Percentiles rank a stretch among this genome's conserved stretches.
phyloP scores from a whole-genome alignment of 1,284 basidiomycete species.

The Lignosus rhinocerotis region DNA sequence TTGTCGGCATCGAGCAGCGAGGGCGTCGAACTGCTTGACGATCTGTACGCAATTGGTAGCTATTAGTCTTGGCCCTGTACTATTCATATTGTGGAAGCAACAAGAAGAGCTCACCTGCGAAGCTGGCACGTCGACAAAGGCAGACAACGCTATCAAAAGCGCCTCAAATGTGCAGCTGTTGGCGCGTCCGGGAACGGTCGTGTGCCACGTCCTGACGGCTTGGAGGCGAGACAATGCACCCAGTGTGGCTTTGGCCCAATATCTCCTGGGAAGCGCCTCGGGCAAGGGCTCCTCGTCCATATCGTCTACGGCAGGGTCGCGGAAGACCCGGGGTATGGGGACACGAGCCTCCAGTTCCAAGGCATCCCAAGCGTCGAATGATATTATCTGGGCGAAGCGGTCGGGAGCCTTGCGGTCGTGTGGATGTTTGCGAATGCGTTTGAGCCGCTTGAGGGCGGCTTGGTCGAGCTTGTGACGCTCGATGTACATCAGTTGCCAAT shows the following conservation, averaged over 20 bases:
- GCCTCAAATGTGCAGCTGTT: slow-evolving; percentile 43
- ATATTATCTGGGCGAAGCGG: slow-evolving; percentile 34
- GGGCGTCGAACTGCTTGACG: slow-evolving; percentile 36
- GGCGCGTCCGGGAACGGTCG: slow-evolving; percentile 23
- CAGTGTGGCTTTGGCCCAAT: slow-evolving; percentile 51
- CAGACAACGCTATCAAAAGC: slow-evolving; percentile 52
- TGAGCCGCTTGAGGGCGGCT: slow-evolving; percentile 42
- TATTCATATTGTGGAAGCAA: background rate
- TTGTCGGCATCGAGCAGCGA: slow-evolving; percentile 43
- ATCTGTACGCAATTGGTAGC: background rate
- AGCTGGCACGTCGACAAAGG: slow-evolving; percentile 51
- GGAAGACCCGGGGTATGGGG: slow-evolving; percentile 37
- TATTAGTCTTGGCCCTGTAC: background rate
- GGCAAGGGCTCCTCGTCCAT: slow-evolving; percentile 24
- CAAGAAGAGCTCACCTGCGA: slow-evolving; percentile 38
- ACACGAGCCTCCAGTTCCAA: slow-evolving; percentile 41
- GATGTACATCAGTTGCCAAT: slow-evolving; percentile 50
- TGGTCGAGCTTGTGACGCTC: slow-evolving; percentile 46
- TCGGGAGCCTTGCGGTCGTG: slow-evolving; percentile 36
- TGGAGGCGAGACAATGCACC: slow-evolving; percentile 45
- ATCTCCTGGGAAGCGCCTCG: slow-evolving; percentile 48
- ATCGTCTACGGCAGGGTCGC: slow-evolving; percentile 17
- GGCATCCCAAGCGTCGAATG: slow-evolving; percentile 56
- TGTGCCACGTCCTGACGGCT: slow-evolving; percentile 45
- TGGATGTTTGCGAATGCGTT: slow-evolving; percentile 38